A percentile compares a stretch with the other conserved stretches of the same genome.
Conservation (phyloP, 352 stramenopile species). For the Phytopythium helicoides region DNA sequence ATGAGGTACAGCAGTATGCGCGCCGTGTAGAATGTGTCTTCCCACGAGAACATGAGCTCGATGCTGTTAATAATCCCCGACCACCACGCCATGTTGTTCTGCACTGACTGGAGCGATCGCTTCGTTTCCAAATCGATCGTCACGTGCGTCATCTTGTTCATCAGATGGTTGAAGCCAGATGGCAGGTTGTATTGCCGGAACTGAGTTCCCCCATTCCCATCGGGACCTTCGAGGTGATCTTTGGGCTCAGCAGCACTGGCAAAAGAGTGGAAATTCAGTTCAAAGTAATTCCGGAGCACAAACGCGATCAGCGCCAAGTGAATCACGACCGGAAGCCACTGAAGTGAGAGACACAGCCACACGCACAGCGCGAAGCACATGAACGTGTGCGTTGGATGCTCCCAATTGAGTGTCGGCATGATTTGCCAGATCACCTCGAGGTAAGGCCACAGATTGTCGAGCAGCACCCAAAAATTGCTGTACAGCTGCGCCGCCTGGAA, state of each 20-base stretch:
- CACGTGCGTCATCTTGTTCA: constrained; percentile 90
- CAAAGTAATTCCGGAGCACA: constrained; percentile 82
- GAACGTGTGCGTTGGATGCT: constrained; percentile 80
- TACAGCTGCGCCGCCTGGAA: constrained; percentile 83
- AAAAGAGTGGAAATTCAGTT: constrained; percentile 82
- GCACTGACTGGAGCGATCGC: constrained; percentile 77
- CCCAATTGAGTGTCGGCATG: constrained; percentile 82
- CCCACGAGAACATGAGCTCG: constrained; percentile 88
- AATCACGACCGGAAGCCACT: constrained; percentile 79
- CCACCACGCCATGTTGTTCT: constrained; percentile 90
- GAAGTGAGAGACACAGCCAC: constrained; percentile 79
- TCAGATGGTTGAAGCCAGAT: constrained; percentile 81
- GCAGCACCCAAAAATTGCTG: constrained; percentile 85
- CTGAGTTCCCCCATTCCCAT: constrained; percentile 37
- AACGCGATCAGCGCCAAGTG: constrained; percentile 80
- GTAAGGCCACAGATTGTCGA: constrained; percentile 85
- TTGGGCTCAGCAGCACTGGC: constrained; percentile 44
- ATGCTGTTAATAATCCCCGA: constrained; percentile 78
- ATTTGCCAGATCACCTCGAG: constrained; percentile 82
- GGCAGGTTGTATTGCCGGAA: constrained; percentile 82
- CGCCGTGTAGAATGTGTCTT: constrained; percentile 84
- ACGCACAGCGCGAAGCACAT: constrained; percentile 84
- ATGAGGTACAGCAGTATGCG: constrained; percentile 81
- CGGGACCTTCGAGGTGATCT: constrained; percentile 32
- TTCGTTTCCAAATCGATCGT: constrained; percentile 84